These are phyloP conservation scores for Sclerotinia nivalis DNA, from an alignment of 2,329 filamentous ascomycete genomes.

Conservation along the genomic window DNA sequence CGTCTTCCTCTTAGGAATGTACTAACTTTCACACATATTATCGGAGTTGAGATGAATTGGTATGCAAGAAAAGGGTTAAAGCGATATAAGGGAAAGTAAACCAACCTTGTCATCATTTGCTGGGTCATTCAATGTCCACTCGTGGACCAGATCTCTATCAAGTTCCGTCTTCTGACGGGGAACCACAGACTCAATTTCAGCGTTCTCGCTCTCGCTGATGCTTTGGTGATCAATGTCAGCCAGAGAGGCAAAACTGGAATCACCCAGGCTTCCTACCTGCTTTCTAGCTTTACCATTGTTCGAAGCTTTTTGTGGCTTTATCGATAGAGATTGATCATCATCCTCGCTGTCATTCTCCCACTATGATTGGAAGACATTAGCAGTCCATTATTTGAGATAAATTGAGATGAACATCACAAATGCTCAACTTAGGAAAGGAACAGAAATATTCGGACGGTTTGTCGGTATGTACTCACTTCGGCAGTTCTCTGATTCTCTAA, in stretches of 20 bases:
- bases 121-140: background rate
- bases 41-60: background rate
- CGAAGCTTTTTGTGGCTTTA: background rate
- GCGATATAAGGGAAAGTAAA: background rate
- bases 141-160: background rate
- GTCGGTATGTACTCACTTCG: background rate
- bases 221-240: background rate
- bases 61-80: background rate
- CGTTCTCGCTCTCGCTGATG: background rate
- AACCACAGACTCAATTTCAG: background rate
- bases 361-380: background rate
- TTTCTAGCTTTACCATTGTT: background rate
- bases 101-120: background rate
- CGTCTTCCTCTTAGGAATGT: background rate
- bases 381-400: background rate
- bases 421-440: too few relatives aligned
- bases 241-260: background rate
- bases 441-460: background rate
- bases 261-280: background rate
- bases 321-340: background rate
- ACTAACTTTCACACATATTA: background rate
- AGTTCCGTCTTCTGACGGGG: background rate
- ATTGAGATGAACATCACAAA: background rate
- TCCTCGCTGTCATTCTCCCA: slow-evolving; percentile 1
- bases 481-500: background rate